phyloP scores from a whole-genome alignment of 2,329 filamentous ascomycete species.

The Colletotrichum noveboracense region DNA sequence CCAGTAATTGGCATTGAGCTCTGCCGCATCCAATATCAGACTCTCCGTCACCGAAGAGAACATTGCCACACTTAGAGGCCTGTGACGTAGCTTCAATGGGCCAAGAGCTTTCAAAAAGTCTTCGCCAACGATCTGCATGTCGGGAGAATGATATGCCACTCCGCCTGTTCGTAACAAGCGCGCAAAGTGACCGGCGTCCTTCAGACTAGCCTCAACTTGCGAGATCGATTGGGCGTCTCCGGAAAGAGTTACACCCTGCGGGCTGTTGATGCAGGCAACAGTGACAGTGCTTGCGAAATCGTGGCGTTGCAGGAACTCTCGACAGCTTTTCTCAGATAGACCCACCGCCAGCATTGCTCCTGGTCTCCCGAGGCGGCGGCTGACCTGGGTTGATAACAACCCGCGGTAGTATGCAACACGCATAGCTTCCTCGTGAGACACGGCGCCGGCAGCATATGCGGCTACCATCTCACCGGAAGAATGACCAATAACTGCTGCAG shows the following conservation, averaged over 20 bases:
- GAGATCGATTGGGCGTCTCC: conserved; percentile 46
- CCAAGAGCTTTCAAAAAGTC: neutral
- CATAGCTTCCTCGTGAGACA: conserved; percentile 32
- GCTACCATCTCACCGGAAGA: conserved; percentile 52
- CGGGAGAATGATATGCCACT: conserved; percentile 9
- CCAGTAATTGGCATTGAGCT: neutral
- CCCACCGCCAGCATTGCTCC: neutral
- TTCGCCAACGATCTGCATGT: conserved; percentile 1
- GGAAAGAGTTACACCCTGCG: conserved; percentile 54
- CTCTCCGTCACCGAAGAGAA: neutral
- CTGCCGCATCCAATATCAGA: neutral
- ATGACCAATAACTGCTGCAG: conserved; percentile 48
- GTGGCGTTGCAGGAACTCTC: neutral
- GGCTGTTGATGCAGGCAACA: conserved; percentile 53
- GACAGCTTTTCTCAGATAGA: neutral
- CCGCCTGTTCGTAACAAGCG: neutral
- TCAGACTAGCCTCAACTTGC: conserved; percentile 41
- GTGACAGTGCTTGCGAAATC: conserved; percentile 26
- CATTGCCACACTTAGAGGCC: conserved; percentile 34
- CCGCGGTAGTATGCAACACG: conserved; percentile 24
- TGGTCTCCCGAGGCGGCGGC: neutral
- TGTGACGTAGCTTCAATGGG: neutral
- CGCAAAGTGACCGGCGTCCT: neutral
- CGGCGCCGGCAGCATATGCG: conserved; percentile 17
- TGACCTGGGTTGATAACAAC: conserved; percentile 9